Percentiles rank a stretch among this genome's conserved stretches.
Conservation (phyloP, 2,329 filamentous ascomycete genomes). For the Tricladium varicosporioides region DNA sequence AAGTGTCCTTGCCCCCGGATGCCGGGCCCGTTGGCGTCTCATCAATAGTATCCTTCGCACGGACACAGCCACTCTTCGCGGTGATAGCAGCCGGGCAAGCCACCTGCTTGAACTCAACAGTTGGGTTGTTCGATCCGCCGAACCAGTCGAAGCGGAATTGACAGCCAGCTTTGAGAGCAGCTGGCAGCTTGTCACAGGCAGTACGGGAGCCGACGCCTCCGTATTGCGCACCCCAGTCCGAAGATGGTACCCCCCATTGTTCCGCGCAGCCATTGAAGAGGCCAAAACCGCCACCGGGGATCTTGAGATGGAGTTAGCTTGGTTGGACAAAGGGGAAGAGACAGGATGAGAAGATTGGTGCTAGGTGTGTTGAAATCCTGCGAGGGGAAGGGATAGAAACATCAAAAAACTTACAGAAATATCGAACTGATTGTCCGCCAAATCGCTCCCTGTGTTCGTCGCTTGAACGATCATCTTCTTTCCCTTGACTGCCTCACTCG, state of each 20-base stretch:
- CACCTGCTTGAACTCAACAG: constrained; percentile 45
- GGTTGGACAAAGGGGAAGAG: not conserved
- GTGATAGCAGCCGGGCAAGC: constrained; percentile 47
- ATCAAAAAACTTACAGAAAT: constrained; percentile 44
- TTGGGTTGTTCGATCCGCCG: constrained; percentile 46
- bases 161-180: constrained; percentile 44
- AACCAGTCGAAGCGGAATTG: constrained; percentile 55
- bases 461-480: constrained; percentile 65
- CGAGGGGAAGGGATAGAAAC: not conserved
- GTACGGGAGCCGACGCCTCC: constrained; percentile 45
- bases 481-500: constrained; percentile 48
- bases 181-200: constrained; percentile 45
- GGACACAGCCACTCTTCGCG: constrained; percentile 41
- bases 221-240: constrained; percentile 47
- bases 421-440: constrained; percentile 58
- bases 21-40: constrained; percentile 39
- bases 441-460: constrained; percentile 60
- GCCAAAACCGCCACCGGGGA: constrained; percentile 57
- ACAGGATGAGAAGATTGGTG: not conserved
- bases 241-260: constrained; percentile 44
- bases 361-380: not conserved
- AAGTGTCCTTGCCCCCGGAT: constrained; percentile 4
- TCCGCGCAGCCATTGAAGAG: constrained; percentile 52
- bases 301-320: constrained; percentile 22
- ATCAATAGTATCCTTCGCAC: constrained; percentile 30